These are phyloP conservation scores for Fusarium subglutinans DNA, from an alignment of 2,329 filamentous ascomycete genomes.

Conservation along the genomic window DNA sequence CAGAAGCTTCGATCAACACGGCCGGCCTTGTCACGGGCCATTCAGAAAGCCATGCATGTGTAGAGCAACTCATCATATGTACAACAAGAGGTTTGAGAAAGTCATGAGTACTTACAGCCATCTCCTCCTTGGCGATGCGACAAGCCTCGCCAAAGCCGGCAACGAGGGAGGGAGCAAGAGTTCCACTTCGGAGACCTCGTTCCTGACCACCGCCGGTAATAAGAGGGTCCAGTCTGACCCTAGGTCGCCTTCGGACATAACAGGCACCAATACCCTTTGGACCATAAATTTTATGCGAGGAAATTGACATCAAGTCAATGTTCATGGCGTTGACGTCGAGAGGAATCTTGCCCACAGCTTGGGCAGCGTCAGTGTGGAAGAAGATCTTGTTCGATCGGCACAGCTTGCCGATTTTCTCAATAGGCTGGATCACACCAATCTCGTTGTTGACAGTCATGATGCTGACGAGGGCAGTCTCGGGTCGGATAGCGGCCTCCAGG, in stretches of 20 bases:
- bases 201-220: slow-evolving; percentile 98
- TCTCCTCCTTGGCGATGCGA: slow-evolving; percentile 87
- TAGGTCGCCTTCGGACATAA: slow-evolving; percentile 90
- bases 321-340: slow-evolving; percentile 98
- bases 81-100: slow-evolving; percentile 32
- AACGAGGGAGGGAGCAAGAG: slow-evolving; percentile 85
- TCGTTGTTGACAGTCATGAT: slow-evolving; percentile 99
- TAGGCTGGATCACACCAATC: slow-evolving; percentile 97
- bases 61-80: slow-evolving; percentile 80
- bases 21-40: slow-evolving; percentile 67
- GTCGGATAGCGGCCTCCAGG: slow-evolving; percentile 87
- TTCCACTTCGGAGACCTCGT: slow-evolving; percentile 92
- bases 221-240: slow-evolving; percentile 93
- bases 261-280: slow-evolving; percentile 97
- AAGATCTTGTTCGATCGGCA: slow-evolving; percentile 94
- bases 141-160: slow-evolving; percentile 97
- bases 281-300: slow-evolving; percentile 97
- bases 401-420: slow-evolving; percentile 91
- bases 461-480: slow-evolving; percentile 91
- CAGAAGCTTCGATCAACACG: slow-evolving; percentile 73
- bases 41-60: slow-evolving; percentile 94
- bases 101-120: slow-evolving; percentile 73
- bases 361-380: slow-evolving; percentile 96
- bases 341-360: slow-evolving; percentile 98
- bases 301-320: slow-evolving; percentile 98